These are phyloP conservation scores for Diospyros kaki DNA, from an alignment of 148 eudicot genomes.

Conservation along the genomic window DNA sequence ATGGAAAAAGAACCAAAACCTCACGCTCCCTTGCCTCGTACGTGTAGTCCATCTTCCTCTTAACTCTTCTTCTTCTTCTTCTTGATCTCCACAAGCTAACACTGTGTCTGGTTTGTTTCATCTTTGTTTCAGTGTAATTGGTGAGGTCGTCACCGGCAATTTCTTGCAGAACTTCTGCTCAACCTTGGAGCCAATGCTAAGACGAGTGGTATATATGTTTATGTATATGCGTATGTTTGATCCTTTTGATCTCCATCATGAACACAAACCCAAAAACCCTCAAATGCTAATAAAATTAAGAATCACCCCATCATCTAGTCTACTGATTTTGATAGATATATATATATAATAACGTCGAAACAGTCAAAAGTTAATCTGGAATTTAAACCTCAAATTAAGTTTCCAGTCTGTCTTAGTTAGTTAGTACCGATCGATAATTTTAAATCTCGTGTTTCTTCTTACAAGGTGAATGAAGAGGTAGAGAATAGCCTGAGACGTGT, in stretches of 20 bases:
- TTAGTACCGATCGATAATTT: too few species aligned
- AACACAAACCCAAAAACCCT: too few species aligned
- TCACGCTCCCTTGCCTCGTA: slow-evolving; percentile 62
- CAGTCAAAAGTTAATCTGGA: too few species aligned
- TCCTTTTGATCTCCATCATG: background rate
- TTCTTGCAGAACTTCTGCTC: slow-evolving; percentile 38
- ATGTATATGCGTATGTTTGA: too few species aligned
- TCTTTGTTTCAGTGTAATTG: slow-evolving; percentile 38
- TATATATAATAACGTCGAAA: too few species aligned
- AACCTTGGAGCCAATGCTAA: slow-evolving; percentile 56
- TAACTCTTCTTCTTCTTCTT: background rate
- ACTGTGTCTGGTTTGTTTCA: background rate
- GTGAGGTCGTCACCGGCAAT: slow-evolving; percentile 44
- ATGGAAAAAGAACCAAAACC: slow-evolving; percentile 34
- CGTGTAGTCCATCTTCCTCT: slow-evolving; percentile 3
- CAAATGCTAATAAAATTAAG: too few species aligned
- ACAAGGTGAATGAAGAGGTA: slow-evolving; percentile 64
- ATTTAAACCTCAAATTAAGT: too few species aligned
- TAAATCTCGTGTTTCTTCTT: background rate
- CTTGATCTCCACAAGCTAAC: too few species aligned
- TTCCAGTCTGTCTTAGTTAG: too few species aligned
- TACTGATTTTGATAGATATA: too few species aligned
- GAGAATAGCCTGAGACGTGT: slow-evolving; percentile 35
- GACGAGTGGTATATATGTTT: slow-evolving; percentile 54
- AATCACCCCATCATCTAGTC: too few species aligned